Evolutionary conservation across 345 rosid genomes (phyloP).

Genomic region (Citropsis articulata): DNA sequence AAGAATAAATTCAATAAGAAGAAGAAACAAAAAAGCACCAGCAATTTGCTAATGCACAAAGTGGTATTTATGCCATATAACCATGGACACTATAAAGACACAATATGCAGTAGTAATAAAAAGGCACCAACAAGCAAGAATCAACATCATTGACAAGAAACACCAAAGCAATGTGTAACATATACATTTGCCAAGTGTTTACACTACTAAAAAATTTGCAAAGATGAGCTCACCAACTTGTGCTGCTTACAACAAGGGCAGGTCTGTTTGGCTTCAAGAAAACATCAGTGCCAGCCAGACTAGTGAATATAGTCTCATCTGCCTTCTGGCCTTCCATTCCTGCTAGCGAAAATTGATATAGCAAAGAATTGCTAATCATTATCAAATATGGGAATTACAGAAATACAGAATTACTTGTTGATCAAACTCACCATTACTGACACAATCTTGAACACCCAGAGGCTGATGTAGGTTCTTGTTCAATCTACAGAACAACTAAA

Average conservation of each 20-base stretch:
- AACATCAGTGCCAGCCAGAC: conserved; percentile 32
- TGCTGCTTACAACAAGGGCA: conserved; percentile 95
- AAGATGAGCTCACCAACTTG: conserved; percentile 75
- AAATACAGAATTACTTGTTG: conserved; percentile 12
- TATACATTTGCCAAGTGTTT: neutral
- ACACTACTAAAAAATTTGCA: neutral
- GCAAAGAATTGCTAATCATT: conserved; percentile 4
- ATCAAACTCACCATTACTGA: conserved; percentile 51
- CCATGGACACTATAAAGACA: conserved; percentile 1
- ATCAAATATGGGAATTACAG: neutral
- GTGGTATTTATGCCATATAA: neutral
- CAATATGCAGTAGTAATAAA: conserved; percentile 7
- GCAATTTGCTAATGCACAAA: neutral
- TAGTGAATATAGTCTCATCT: conserved; percentile 66
- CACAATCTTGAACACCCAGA: conserved; percentile 54
- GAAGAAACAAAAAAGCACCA: neutral
- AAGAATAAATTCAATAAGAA: no score
- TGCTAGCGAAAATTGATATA: conserved; percentile 2
- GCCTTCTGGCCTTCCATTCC: conserved; percentile 28
- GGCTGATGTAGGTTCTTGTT: conserved; percentile 50
- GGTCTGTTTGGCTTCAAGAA: conserved; percentile 68
- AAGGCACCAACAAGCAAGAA: neutral
- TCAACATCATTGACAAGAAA: neutral
- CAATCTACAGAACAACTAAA: conserved; percentile 83
- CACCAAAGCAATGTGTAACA: neutral